Evolutionary conservation across 768 basidiomycete genomes (phyloP).

Genomic region (Leccinum fibrillosum): DNA sequence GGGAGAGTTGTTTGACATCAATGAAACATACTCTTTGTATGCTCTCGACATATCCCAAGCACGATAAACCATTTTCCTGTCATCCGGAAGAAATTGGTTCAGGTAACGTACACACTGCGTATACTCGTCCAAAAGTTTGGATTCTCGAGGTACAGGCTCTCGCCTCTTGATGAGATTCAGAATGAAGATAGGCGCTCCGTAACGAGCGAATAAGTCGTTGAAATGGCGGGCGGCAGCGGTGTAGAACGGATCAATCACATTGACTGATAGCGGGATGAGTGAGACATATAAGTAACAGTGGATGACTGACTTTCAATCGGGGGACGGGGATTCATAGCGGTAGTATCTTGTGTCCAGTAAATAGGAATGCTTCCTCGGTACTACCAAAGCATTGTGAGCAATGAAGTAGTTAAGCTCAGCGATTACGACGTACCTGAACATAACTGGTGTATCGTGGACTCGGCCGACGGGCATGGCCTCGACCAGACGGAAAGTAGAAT

Average conservation of each 20-base stretch:
- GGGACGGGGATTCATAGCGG: constrained; percentile 85
- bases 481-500: constrained; percentile 67
- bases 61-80: constrained; percentile 84
- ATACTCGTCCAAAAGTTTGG: constrained; percentile 87
- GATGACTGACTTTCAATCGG: constrained; percentile 84
- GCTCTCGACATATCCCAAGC: constrained; percentile 97
- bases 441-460: constrained; percentile 93
- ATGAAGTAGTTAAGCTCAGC: not conserved
- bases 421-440: constrained; percentile 61
- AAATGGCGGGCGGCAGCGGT: constrained; percentile 92
- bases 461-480: constrained; percentile 46
- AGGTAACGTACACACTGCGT: constrained; percentile 89
- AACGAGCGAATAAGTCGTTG: constrained; percentile 83
- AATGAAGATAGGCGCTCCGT: constrained; percentile 86
- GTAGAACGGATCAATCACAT: constrained; percentile 92
- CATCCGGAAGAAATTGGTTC: constrained; percentile 89
- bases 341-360: constrained; percentile 95
- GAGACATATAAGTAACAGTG: not conserved
- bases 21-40: constrained; percentile 76
- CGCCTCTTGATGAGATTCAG: constrained; percentile 92
- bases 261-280: constrained; percentile 50
- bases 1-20: not conserved
- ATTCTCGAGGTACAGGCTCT: constrained; percentile 78
- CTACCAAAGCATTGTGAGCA: constrained; percentile 33
- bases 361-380: constrained; percentile 95